phyloP scores from a whole-genome alignment of 768 basidiomycete genomes.

The Artomyces pyxidatus region DNA sequence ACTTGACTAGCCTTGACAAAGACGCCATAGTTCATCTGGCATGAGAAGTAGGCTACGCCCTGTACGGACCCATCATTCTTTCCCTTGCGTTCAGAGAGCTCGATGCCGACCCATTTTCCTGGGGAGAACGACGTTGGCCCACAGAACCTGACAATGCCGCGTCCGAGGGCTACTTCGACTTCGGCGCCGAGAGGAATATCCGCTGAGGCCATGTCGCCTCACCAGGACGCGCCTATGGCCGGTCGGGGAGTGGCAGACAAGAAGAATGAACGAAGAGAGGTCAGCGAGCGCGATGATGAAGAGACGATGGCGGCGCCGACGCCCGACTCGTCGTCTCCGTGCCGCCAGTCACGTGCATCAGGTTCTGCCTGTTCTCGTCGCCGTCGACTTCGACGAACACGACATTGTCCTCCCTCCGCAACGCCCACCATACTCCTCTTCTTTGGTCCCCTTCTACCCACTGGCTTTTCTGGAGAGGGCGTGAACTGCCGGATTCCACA shows the following conservation, averaged over 20 bases:
- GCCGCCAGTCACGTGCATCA: neutral
- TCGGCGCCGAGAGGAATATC: conserved; percentile 59
- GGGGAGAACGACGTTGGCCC: conserved; percentile 77
- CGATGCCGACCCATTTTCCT: conserved; percentile 95
- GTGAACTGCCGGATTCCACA: too few species aligned
- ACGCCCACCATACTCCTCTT: too few species aligned
- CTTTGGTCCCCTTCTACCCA: neutral
- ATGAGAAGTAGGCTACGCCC: conserved; percentile 75
- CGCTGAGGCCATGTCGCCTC: conserved; percentile 9
- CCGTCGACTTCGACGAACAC: neutral
- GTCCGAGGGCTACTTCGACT: conserved; percentile 73
- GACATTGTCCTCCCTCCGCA: too few species aligned
- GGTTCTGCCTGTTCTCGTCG: neutral
- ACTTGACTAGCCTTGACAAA: conserved; percentile 87
- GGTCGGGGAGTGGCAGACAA: neutral
- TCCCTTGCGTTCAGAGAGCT: conserved; percentile 72
- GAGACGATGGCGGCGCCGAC: neutral
- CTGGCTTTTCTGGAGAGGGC: too few species aligned
- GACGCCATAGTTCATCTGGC: conserved; percentile 70
- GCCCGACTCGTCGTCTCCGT: too few species aligned
- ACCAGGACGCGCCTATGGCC: neutral
- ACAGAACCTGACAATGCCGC: conserved; percentile 79
- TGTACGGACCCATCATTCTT: conserved; percentile 95
- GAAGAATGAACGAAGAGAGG: neutral
- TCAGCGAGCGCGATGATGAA: neutral